Base-by-base conservation (phyloP, 345 rosid species). In the Camelina neglecta region DNA sequence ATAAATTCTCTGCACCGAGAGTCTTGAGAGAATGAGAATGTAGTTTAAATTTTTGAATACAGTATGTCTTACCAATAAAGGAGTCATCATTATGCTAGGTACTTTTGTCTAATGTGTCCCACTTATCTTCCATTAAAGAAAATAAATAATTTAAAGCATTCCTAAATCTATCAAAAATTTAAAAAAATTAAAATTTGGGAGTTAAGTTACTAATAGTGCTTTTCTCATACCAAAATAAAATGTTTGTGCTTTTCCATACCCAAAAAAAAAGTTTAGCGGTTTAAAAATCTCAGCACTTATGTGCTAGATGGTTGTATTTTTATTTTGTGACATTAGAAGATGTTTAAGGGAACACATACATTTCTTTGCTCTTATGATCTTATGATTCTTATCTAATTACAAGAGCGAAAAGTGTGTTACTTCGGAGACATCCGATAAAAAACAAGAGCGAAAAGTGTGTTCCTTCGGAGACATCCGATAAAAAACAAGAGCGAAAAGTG, bases 81-180 rank as follows among this genome's bases (percentile, higher is more conserved):
- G 18, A 16, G 5, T 3, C 36, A 42, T 44, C 55, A 33, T 65
- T 11, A 65, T 33, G 58, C 18, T 65, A 49, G 16, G 18, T 18
- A 65, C 44, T 33, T 49, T 63, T 4, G 31, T 55, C 44, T 31
- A 33, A 48, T 16, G 57, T 48, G 70, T 29, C 31, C 57, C 70
- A 49, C 31, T 65, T 11, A 49, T 65, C 1, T 63, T 65, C 24
- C 10, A 64, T 29, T 26, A 8, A 44, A n/a, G 16, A 6, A 47
- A 24, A 8, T 29, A 8, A 36, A 8, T 36, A 36, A 6, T 11
- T 1, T 18, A 18, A 18, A 18, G 18, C 18, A 18, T 18, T 18
- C 18, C 18, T 18, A 18, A 18, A 18, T 18, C 18, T 18, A 35
- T 1, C 38, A 35, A 35, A 35, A 35, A 35, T 7, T 5, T 4